phyloP scores from a whole-genome alignment of 805 yeast species.

The Ogataea salicorniae region DNA sequence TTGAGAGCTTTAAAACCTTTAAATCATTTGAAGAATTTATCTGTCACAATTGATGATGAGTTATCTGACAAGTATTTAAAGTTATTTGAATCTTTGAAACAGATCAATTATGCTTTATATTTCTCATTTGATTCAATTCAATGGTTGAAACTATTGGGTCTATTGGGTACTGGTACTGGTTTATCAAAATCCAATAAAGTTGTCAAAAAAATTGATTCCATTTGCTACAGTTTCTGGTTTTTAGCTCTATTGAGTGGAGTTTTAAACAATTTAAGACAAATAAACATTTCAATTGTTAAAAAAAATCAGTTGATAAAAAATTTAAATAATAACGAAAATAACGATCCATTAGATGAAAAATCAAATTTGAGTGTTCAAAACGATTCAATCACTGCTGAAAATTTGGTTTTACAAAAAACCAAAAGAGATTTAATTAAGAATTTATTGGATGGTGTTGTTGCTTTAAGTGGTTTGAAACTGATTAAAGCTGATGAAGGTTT shows the following conservation, averaged over 20 bases:
- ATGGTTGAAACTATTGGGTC: constrained; percentile 54
- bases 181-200: constrained; percentile 29
- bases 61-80: constrained; percentile 55
- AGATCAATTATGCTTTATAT: constrained; percentile 59
- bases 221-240: constrained; percentile 74
- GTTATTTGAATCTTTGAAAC: constrained; percentile 47
- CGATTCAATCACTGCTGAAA: constrained; percentile 35
- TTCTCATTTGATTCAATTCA: constrained; percentile 58
- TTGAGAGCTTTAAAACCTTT: constrained; percentile 81
- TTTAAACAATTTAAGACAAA: constrained; percentile 50
- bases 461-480: constrained; percentile 59
- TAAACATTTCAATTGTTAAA: constrained; percentile 37
- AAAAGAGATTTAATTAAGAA: constrained; percentile 72
- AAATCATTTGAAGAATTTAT: constrained; percentile 63
- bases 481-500: constrained; percentile 69
- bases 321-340: constrained; percentile 19
- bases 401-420: constrained; percentile 35
- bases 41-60: constrained; percentile 64
- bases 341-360: constrained; percentile 31
- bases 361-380: constrained; percentile 24
- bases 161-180: constrained; percentile 19
- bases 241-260: constrained; percentile 62
- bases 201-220: constrained; percentile 45
- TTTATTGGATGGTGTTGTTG: constrained; percentile 67
- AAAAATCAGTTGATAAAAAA: constrained; percentile 26